Evolutionary conservation across 1,284 basidiomycete genomes (phyloP).

Genomic region (Retiboletus fuscus): DNA sequence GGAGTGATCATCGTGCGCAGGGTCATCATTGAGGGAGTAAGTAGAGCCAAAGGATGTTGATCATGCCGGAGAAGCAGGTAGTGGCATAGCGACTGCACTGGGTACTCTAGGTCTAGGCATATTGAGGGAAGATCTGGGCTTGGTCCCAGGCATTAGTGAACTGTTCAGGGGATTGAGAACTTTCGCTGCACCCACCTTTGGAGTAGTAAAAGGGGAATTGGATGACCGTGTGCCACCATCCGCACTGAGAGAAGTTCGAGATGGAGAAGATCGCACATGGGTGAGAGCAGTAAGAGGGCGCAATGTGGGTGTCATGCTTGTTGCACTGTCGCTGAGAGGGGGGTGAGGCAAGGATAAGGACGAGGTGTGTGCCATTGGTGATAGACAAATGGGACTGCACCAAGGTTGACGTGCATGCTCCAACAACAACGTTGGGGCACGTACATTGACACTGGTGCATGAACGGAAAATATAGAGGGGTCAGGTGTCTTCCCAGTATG

Average conservation of each 20-base stretch:
- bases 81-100: constrained; percentile 83
- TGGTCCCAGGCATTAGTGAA: constrained; percentile 54
- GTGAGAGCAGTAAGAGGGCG: too few species aligned
- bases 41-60: constrained; percentile 49
- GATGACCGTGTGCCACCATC: constrained; percentile 40
- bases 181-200: constrained; percentile 61
- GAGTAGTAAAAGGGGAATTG: constrained; percentile 72
- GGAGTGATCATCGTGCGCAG: constrained; percentile 29
- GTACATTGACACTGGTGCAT: too few species aligned
- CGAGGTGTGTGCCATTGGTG: too few species aligned
- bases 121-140: constrained; percentile 60
- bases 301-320: too few species aligned
- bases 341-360: too few species aligned
- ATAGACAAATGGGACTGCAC: too few species aligned
- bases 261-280: constrained; percentile 44
- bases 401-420: too few species aligned
- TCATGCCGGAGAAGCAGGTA: constrained; percentile 70
- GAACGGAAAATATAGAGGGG: too few species aligned
- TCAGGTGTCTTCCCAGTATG: too few species aligned
- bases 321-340: too few species aligned
- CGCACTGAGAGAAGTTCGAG: constrained; percentile 41
- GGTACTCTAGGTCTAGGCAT: constrained; percentile 74
- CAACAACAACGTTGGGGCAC: too few species aligned
- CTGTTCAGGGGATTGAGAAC: constrained; percentile 53
- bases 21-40: constrained; percentile 49